A percentile compares a stretch with the other conserved stretches of the same genome.
Conservation (phyloP, 306 rosid genomes). For the Vigna mungo region DNA sequence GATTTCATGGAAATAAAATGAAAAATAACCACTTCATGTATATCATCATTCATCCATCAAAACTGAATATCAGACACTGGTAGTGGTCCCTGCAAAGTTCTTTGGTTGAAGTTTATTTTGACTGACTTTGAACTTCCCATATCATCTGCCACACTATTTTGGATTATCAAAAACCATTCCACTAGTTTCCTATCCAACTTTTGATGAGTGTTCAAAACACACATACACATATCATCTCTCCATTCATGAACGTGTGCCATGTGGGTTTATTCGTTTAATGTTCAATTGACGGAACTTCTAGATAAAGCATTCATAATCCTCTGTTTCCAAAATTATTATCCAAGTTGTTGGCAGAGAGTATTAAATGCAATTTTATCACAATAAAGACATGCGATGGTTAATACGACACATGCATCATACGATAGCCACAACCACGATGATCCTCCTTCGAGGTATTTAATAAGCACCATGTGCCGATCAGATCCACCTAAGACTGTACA, state of each 20-base stretch:
- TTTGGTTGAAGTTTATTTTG: not conserved
- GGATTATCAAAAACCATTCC: not conserved
- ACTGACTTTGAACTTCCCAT: not conserved
- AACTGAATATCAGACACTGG: not conserved
- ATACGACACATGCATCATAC: no score
- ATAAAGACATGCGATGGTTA: not conserved
- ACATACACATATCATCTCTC: not conserved
- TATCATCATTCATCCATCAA: not conserved
- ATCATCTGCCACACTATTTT: not conserved
- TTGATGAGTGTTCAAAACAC: not conserved
- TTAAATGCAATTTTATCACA: not conserved
- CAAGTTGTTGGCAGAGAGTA: not conserved
- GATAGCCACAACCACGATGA: not conserved
- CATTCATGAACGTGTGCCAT: not conserved
- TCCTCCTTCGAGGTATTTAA: not conserved
- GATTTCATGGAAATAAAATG: no score
- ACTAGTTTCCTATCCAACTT: not conserved
- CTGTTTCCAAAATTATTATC: not conserved
- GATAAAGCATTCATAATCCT: not conserved
- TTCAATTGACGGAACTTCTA: not conserved
- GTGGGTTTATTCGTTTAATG: not conserved
- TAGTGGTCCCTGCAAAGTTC: no score
- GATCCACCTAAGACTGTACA: conserved; percentile 29
- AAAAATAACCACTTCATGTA: no score
- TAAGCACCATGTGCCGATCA: not conserved